Conservation (phyloP, 495 filamentous ascomycete species). For the Clavariopsis aquatica region DNA sequence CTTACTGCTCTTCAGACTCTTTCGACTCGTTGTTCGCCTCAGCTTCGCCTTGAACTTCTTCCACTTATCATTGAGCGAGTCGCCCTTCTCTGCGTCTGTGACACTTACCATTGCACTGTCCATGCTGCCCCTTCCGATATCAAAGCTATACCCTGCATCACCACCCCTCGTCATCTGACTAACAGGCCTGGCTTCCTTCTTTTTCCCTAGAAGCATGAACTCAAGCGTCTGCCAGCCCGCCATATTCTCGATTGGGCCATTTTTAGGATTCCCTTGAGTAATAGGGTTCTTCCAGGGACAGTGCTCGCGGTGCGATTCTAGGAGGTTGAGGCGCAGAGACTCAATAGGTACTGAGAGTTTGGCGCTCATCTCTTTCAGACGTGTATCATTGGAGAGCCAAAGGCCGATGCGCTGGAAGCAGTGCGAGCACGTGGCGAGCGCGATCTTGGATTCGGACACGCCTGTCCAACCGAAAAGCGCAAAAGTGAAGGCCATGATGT, state of each 20-base stretch:
- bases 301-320: constrained; percentile 46
- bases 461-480: constrained; percentile 87
- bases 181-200: constrained; percentile 3
- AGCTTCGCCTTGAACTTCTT: constrained; percentile 34
- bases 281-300: constrained; percentile 47
- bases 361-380: constrained; percentile 39
- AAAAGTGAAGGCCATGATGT: constrained; percentile 68
- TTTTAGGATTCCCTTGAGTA: constrained; percentile 38
- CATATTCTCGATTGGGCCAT: constrained; percentile 37
- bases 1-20: constrained; percentile 27
- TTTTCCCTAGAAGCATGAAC: constrained; percentile 26
- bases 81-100: constrained; percentile 17
- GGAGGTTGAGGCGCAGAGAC: constrained; percentile 38
- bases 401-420: constrained; percentile 89
- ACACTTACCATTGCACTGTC: not conserved
- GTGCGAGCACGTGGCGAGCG: constrained; percentile 72
- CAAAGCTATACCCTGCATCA: constrained; percentile 7
- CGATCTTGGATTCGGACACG: constrained; percentile 61
- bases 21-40: constrained; percentile 28
- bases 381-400: constrained; percentile 71
- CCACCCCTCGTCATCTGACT: not conserved
- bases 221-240: constrained; percentile 42
- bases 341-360: constrained; percentile 46
- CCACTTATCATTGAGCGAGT: constrained; percentile 33
- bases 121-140: not conserved